phyloP scores from a whole-genome alignment of 306 rosid species.

The Lotus japonicus region DNA sequence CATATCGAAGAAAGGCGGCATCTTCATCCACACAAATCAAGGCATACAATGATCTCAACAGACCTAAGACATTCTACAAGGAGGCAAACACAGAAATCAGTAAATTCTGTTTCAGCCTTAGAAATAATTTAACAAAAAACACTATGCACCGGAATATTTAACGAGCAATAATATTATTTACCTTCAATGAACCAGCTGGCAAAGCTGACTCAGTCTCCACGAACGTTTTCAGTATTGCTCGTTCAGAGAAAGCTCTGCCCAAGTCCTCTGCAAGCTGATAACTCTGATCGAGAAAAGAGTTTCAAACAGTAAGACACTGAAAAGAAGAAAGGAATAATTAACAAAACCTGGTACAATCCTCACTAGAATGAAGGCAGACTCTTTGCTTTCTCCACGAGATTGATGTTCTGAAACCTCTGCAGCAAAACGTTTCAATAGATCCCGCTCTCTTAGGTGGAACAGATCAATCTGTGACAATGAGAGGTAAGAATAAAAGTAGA shows the following conservation, averaged over 20 bases:
- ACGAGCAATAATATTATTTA: conserved; percentile 16
- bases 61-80: conserved; percentile 54
- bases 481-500: conserved; percentile 19
- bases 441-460: conserved; percentile 81
- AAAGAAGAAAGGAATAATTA: not conserved
- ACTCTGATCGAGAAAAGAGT: conserved; percentile 45
- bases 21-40: conserved; percentile 80
- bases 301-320: conserved; percentile 10
- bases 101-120: not conserved
- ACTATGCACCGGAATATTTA: not conserved
- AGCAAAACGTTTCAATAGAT: conserved; percentile 63
- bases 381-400: conserved; percentile 71
- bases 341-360: conserved; percentile 14
- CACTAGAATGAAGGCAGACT: conserved; percentile 62
- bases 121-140: not conserved
- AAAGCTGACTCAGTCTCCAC: conserved; percentile 53
- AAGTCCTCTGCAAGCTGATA: conserved; percentile 81
- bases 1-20: conserved; percentile 69
- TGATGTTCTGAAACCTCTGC: conserved; percentile 59
- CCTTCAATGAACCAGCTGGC: conserved; percentile 66
- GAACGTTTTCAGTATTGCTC: conserved; percentile 51
- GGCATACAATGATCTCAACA: conserved; percentile 72
- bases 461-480: conserved; percentile 52
- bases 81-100: not conserved
- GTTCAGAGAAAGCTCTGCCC: conserved; percentile 86